These are phyloP conservation scores for Calycina herbarum DNA, from an alignment of 2,329 filamentous ascomycete genomes.

Conservation along the genomic window DNA sequence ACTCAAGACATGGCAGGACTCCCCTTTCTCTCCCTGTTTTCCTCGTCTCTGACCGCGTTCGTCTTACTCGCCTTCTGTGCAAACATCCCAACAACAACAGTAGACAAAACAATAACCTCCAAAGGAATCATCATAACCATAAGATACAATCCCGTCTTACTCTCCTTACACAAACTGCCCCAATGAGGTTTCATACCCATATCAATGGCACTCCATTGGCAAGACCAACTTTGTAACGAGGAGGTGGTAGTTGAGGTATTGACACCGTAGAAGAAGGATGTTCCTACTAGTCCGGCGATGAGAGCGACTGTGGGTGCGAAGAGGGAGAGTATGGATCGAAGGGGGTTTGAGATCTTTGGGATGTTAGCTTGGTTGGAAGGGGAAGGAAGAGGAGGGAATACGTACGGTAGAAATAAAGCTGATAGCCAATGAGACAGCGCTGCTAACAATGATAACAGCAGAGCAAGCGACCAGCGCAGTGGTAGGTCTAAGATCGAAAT, in stretches of 20 bases:
- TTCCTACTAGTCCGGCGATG: slow-evolving; percentile 51
- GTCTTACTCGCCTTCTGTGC: slow-evolving; percentile 44
- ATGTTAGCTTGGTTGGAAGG: background rate
- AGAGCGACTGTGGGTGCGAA: slow-evolving; percentile 46
- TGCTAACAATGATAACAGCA: slow-evolving; percentile 50
- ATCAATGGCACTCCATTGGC: slow-evolving; percentile 56
- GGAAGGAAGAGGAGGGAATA: slow-evolving; percentile 19
- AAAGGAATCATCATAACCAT: slow-evolving; percentile 58
- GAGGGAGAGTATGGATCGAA: slow-evolving; percentile 33
- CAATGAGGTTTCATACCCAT: slow-evolving; percentile 57
- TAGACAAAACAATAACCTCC: slow-evolving; percentile 49
- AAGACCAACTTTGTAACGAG: slow-evolving; percentile 62
- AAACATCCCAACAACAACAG: slow-evolving; percentile 47
- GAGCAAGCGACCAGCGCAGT: slow-evolving; percentile 55
- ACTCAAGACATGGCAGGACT: slow-evolving; percentile 35
- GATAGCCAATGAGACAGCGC: slow-evolving; percentile 48
- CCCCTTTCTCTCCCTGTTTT: slow-evolving; percentile 33
- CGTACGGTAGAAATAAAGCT: slow-evolving; percentile 53
- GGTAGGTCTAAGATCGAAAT: slow-evolving; percentile 58
- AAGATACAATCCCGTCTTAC: slow-evolving; percentile 54
- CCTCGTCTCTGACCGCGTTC: slow-evolving; percentile 5
- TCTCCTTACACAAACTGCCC: slow-evolving; percentile 56
- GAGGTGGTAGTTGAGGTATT: slow-evolving; percentile 53
- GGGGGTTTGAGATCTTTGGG: slow-evolving; percentile 41
- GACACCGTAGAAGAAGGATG: slow-evolving; percentile 58